Conservation (phyloP, 2,329 filamentous ascomycete species). For the Myrmaecium sp. region DNA sequence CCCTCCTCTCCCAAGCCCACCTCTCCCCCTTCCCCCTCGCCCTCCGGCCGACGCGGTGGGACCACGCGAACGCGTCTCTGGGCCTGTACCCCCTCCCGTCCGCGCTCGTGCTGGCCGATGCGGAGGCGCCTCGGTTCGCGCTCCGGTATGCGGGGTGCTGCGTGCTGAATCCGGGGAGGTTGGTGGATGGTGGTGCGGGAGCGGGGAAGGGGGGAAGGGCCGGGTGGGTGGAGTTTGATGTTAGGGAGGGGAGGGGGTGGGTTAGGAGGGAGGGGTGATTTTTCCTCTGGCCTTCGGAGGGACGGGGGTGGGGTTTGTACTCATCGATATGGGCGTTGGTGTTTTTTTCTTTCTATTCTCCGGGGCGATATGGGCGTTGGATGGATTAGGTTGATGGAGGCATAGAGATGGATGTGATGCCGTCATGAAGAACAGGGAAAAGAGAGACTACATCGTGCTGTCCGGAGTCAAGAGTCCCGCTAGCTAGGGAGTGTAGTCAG, state of each 20-base stretch:
- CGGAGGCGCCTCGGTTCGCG: slow-evolving; percentile 65
- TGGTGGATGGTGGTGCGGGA: slow-evolving; percentile 43
- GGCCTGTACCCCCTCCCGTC: slow-evolving; percentile 81
- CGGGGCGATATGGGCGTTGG: too few relatives aligned
- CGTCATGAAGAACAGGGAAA: too few relatives aligned
- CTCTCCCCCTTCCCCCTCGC: slow-evolving; percentile 74
- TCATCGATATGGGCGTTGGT: too few relatives aligned
- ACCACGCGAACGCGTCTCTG: slow-evolving; percentile 57
- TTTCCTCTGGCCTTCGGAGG: too few relatives aligned
- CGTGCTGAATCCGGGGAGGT: slow-evolving; percentile 76
- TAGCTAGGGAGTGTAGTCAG: too few relatives aligned
- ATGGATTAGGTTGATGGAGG: too few relatives aligned
- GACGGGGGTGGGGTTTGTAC: too few relatives aligned
- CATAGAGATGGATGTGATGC: too few relatives aligned
- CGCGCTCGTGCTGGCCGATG: slow-evolving; percentile 65
- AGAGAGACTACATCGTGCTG: too few relatives aligned
- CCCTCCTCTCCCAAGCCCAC: slow-evolving; percentile 76
- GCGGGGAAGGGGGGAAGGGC: slow-evolving; percentile 48
- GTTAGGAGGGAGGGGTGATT: slow-evolving; percentile 9
- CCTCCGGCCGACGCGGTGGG: slow-evolving; percentile 75
- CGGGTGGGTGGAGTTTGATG: slow-evolving; percentile 72
- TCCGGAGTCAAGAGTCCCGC: too few relatives aligned
- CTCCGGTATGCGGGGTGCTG: slow-evolving; percentile 90
- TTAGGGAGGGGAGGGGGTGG: slow-evolving; percentile 11
- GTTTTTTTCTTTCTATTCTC: too few relatives aligned